A percentile compares a stretch with the other conserved stretches of the same genome.
These are phyloP conservation scores for Ceratobasidium theobromae DNA, from an alignment of 1,284 basidiomycete species.

Conservation along the genomic window DNA sequence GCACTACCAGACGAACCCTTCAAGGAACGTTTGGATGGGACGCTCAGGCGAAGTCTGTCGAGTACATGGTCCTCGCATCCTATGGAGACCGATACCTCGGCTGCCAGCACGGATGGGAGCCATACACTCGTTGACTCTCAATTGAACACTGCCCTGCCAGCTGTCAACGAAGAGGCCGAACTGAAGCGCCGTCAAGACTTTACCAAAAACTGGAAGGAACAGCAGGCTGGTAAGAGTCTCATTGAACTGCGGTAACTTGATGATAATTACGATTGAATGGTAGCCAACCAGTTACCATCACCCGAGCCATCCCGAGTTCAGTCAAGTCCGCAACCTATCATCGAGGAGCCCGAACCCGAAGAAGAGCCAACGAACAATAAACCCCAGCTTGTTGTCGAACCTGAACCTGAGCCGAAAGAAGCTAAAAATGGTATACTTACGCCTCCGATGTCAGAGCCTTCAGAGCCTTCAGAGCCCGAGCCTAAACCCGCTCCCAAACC, in stretches of 20 bases:
- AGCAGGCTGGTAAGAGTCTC: conserved; percentile 2
- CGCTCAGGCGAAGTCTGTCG: conserved; percentile 17
- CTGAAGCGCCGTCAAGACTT: conserved; percentile 19
- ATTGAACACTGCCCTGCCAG: not conserved
- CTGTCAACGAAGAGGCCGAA: not conserved
- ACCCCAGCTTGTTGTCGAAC: not conserved
- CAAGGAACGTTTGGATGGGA: conserved; percentile 17
- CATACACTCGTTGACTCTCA: conserved; percentile 15
- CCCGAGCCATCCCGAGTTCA: conserved; percentile 7
- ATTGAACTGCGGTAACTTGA: not conserved
- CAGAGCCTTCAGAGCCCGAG: not conserved
- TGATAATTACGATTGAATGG: not conserved
- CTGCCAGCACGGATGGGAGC: conserved; percentile 14
- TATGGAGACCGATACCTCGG: not conserved
- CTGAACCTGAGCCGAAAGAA: not conserved
- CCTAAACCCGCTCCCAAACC: not conserved
- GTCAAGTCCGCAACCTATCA: conserved; percentile 15
- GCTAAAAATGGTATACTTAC: conserved; percentile 22
- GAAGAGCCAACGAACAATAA: not conserved
- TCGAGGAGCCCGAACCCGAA: conserved; percentile 22
- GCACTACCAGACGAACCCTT: conserved; percentile 11
- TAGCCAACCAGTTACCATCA: conserved; percentile 1
- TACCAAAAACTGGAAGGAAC: conserved; percentile 20
- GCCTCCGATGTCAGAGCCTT: conserved; percentile 20
- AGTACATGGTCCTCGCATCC: conserved; percentile 12